phyloP scores from a whole-genome alignment of 1,284 basidiomycete genomes.

The Marasmius tenuissimus region DNA sequence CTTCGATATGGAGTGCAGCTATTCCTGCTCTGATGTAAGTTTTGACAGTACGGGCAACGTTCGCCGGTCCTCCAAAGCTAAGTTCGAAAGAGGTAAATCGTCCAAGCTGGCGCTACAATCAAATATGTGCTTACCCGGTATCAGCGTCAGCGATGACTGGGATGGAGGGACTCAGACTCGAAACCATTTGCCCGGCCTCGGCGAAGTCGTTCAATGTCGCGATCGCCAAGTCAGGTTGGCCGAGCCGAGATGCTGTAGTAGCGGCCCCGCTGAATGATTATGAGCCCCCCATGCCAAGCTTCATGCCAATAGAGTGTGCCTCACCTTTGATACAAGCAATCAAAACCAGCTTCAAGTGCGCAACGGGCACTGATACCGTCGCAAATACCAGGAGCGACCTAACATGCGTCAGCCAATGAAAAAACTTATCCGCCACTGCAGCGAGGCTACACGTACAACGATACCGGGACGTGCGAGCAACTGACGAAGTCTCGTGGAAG shows the following conservation, averaged over 20 bases:
- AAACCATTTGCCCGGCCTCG: slow-evolving; percentile 66
- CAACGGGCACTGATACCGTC: slow-evolving; percentile 81
- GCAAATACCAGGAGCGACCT: slow-evolving; percentile 79
- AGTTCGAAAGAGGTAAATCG: background rate
- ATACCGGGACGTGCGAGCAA: slow-evolving; percentile 77
- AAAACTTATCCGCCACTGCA: too few species aligned
- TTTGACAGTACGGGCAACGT: slow-evolving; percentile 74
- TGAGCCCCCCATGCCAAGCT: background rate
- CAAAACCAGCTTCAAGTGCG: slow-evolving; percentile 75
- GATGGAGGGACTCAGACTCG: slow-evolving; percentile 57
- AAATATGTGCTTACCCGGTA: slow-evolving; percentile 50
- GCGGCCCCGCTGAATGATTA: slow-evolving; percentile 45
- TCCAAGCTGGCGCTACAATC: background rate
- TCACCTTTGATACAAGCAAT: slow-evolving; percentile 70
- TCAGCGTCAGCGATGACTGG: slow-evolving; percentile 84
- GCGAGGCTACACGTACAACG: slow-evolving; percentile 48
- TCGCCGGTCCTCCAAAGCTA: slow-evolving; percentile 76
- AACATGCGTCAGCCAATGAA: background rate
- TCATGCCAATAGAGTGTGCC: background rate
- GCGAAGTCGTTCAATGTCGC: slow-evolving; percentile 81
- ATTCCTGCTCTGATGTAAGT: slow-evolving; percentile 74
- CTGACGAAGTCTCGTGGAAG: slow-evolving; percentile 72
- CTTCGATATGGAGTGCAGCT: slow-evolving; percentile 80
- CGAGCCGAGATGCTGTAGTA: slow-evolving; percentile 67
- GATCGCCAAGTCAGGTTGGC: slow-evolving; percentile 78